phyloP scores from a whole-genome alignment of 2,329 filamentous ascomycete genomes.

The Tolypocladium guangdongense region DNA sequence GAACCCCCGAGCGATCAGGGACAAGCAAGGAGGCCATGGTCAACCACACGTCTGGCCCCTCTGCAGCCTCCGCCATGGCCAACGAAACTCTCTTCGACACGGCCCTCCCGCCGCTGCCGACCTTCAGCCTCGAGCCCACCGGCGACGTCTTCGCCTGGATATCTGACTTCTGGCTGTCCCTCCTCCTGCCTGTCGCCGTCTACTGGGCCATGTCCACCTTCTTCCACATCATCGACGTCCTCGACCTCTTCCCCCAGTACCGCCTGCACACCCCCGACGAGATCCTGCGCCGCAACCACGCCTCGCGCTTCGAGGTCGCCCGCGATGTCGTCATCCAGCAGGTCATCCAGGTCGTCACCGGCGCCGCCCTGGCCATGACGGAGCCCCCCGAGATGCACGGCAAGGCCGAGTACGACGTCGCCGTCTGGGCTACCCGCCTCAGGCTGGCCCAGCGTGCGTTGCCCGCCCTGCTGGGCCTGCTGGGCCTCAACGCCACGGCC shows the following conservation, averaged over 20 bases:
- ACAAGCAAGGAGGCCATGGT: slow-evolving; percentile 20
- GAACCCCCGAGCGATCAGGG: background rate
- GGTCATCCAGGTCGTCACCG: slow-evolving; percentile 70
- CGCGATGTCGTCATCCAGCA: slow-evolving; percentile 90
- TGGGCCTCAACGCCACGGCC: slow-evolving; percentile 66
- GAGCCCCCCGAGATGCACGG: slow-evolving; percentile 67
- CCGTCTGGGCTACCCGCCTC: slow-evolving; percentile 78
- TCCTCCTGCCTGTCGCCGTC: slow-evolving; percentile 65
- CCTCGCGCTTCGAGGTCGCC: slow-evolving; percentile 72
- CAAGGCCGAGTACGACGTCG: slow-evolving; percentile 74
- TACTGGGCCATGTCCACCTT: slow-evolving; percentile 83
- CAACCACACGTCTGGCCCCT: slow-evolving; percentile 21
- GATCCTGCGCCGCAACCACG: slow-evolving; percentile 77
- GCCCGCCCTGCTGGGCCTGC: slow-evolving; percentile 54
- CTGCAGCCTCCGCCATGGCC: slow-evolving; percentile 28
- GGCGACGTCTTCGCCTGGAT: slow-evolving; percentile 66
- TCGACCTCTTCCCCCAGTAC: slow-evolving; percentile 82
- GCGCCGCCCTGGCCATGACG: slow-evolving; percentile 54
- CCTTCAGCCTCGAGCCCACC: slow-evolving; percentile 62
- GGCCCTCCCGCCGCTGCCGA: slow-evolving; percentile 68
- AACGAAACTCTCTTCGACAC: slow-evolving; percentile 46
- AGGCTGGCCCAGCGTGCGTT: slow-evolving; percentile 70
- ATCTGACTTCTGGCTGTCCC: slow-evolving; percentile 68
- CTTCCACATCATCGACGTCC: slow-evolving; percentile 79
- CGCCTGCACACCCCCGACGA: slow-evolving; percentile 91